Evolutionary conservation across 176 grass and related monocot genomes (phyloP).

Genomic region (Juncus effusus): DNA sequence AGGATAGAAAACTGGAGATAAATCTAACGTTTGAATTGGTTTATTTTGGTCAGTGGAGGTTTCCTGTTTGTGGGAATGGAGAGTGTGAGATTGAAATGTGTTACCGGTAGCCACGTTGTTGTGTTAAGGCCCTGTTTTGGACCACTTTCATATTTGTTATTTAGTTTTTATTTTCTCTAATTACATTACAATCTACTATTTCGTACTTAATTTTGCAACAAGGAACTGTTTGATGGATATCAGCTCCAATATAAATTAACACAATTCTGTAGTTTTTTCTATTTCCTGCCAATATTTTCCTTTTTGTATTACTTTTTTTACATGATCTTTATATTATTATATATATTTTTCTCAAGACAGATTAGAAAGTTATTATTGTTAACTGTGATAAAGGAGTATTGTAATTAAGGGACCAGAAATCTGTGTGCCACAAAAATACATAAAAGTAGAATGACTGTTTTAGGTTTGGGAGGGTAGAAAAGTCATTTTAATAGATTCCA

Average conservation of each 20-base stretch:
- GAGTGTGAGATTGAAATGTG: not conserved
- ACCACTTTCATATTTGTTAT: constrained; percentile 24
- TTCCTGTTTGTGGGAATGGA: not conserved
- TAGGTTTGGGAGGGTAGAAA: constrained; percentile 10
- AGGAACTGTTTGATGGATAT: too few species aligned
- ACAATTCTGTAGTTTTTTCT: too few species aligned
- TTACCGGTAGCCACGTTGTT: constrained; percentile 32
- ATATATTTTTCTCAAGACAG: too few species aligned
- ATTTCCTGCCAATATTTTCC: too few species aligned
- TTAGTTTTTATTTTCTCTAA: constrained; percentile 19
- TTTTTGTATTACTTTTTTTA: too few species aligned
- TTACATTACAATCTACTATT: constrained; percentile 13
- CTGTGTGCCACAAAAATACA: constrained; percentile 17
- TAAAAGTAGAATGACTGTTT: not conserved
- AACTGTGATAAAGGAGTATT: not conserved
- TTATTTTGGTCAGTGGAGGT: not conserved
- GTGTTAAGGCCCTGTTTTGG: constrained; percentile 33
- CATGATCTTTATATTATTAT: too few species aligned
- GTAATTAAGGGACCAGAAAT: not conserved
- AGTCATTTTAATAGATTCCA: not conserved
- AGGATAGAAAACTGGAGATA: not conserved
- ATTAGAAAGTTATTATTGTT: too few species aligned
- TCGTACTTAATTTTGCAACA: not conserved
- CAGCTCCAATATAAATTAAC: too few species aligned
- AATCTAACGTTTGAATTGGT: not conserved